Conservation (phyloP, 164 flowering plant genomes). For the Paratinospora sagittata region DNA sequence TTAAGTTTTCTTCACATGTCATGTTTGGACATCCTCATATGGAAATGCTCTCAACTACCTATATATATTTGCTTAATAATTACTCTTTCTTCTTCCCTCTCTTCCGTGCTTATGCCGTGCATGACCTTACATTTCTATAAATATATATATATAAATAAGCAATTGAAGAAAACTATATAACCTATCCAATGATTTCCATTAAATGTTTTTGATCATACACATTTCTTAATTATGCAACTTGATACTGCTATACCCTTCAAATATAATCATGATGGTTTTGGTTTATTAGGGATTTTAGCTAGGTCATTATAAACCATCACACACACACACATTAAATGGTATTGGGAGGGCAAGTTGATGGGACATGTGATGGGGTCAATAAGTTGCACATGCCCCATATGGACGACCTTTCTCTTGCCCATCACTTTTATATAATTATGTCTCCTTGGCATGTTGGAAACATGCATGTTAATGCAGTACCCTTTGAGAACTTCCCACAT, state of each 20-base stretch:
- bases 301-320: not conserved
- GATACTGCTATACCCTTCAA: not conserved
- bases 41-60: not conserved
- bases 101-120: slow-evolving; percentile 1
- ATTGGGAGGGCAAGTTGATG: not conserved
- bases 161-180: not conserved
- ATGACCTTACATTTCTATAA: not conserved
- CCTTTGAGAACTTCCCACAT: slow-evolving; percentile 2
- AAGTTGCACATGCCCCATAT: not conserved
- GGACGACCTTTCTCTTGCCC: not conserved
- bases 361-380: not conserved
- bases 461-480: not conserved
- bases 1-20: slow-evolving; percentile 3
- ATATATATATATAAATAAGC: not conserved
- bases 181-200: not conserved
- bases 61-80: not conserved
- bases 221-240: not conserved
- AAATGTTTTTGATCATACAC: not conserved
- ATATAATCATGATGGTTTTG: not conserved
- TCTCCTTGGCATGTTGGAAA: too few relatives aligned
- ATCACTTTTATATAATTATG: not conserved
- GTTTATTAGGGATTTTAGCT: not conserved
- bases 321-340: not conserved
- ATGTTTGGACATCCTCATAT: slow-evolving; percentile 3
- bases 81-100: not conserved